These are phyloP conservation scores for Pyricularia pennisetigena DNA, from an alignment of 2,329 filamentous ascomycete species.

Conservation along the genomic window DNA sequence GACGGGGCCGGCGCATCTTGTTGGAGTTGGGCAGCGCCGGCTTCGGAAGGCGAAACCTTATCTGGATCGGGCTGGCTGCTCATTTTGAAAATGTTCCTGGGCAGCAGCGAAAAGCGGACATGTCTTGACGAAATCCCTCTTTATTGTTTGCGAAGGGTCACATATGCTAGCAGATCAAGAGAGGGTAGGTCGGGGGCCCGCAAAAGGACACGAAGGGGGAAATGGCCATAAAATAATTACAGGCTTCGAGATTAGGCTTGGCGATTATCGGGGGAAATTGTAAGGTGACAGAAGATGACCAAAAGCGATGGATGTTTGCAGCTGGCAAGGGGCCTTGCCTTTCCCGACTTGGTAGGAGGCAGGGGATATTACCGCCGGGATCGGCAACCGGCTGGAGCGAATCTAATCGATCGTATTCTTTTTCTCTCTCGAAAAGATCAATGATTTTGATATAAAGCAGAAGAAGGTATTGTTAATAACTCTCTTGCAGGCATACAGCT, in stretches of 20 bases:
- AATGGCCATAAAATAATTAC: not conserved
- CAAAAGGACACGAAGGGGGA: not conserved
- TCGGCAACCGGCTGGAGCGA: not conserved
- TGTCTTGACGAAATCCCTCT: not conserved
- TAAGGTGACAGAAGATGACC: not conserved
- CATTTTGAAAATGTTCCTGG: not conserved
- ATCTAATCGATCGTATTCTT: not conserved
- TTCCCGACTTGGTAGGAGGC: not conserved
- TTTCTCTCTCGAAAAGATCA: not conserved
- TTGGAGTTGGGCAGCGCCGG: not conserved
- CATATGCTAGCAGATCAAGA: not conserved
- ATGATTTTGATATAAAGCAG: not conserved
- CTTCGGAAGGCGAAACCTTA: not conserved
- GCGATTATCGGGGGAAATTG: not conserved
- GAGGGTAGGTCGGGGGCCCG: not conserved
- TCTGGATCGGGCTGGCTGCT: not conserved
- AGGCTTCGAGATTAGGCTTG: not conserved
- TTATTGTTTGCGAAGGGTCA: not conserved
- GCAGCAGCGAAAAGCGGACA: not conserved
- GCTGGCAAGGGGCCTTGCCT: not conserved
- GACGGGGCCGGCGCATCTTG: not conserved
- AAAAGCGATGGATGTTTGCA: not conserved
- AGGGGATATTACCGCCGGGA: not conserved
- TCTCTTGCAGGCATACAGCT: not conserved
- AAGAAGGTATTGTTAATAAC: not conserved